These are phyloP conservation scores for Kingdonia uniflora DNA, from an alignment of 164 flowering plant genomes.

Conservation along the genomic window DNA sequence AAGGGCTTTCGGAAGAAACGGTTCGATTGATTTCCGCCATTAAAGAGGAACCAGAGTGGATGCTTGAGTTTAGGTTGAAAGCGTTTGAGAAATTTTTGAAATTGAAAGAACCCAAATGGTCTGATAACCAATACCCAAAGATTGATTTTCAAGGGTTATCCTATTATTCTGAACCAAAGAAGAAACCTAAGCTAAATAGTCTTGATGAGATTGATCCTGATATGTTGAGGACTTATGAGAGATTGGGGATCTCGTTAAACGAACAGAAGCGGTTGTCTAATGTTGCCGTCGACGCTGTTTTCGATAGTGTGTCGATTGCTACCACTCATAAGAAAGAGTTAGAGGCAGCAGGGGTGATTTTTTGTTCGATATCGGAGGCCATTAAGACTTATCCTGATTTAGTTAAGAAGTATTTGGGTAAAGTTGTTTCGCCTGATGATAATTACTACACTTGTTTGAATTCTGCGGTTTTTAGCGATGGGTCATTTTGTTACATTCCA, in stretches of 20 bases:
- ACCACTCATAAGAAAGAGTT: conserved; percentile 58
- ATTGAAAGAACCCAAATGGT: conserved; percentile 64
- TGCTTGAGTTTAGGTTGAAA: conserved; percentile 69
- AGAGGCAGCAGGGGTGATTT: conserved; percentile 74
- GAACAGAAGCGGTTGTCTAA: background rate
- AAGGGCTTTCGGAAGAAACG: conserved; percentile 76
- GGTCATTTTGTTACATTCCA: conserved; percentile 86
- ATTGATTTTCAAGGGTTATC: conserved; percentile 44
- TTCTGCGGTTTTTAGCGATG: conserved; percentile 93
- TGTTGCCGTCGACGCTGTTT: conserved; percentile 57
- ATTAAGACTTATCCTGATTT: conserved; percentile 79
- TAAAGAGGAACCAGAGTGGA: conserved; percentile 87
- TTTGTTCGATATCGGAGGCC: conserved; percentile 94
- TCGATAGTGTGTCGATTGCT: conserved; percentile 24
- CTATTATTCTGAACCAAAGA: conserved; percentile 80
- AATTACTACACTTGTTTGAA: conserved; percentile 82
- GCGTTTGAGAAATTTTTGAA: conserved; percentile 52
- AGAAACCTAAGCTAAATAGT: background rate
- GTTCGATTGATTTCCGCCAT: conserved; percentile 49
- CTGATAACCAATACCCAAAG: background rate
- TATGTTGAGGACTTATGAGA: conserved; percentile 44
- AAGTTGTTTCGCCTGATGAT: conserved; percentile 79
- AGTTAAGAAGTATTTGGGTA: conserved; percentile 69
- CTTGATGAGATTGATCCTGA: conserved; percentile 2
- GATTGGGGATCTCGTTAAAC: conserved; percentile 11